Conservation (phyloP, 176 grass and related monocot species). For the Aegilops longissima region DNA sequence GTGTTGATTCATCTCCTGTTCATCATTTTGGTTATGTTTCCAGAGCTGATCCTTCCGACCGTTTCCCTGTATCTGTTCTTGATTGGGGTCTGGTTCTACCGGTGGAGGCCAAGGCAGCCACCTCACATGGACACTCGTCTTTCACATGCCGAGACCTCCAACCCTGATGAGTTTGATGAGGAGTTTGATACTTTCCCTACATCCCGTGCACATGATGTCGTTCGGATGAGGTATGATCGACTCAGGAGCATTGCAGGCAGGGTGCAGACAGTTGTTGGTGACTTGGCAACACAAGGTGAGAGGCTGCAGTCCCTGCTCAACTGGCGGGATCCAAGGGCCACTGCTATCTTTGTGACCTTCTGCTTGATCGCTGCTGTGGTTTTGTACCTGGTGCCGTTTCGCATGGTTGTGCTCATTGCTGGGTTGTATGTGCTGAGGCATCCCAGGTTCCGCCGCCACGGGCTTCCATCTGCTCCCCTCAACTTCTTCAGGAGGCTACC, state of each 20-base stretch:
- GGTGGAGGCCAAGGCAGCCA: constrained; percentile 51
- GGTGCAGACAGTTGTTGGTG: constrained; percentile 44
- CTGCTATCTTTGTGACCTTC: constrained; percentile 48
- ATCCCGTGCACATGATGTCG: constrained; percentile 38
- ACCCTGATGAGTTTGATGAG: constrained; percentile 55
- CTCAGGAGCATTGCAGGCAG: constrained; percentile 49
- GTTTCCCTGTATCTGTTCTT: constrained; percentile 58
- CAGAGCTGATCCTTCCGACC: constrained; percentile 46
- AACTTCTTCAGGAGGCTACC: constrained; percentile 70
- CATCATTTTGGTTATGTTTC: constrained; percentile 48
- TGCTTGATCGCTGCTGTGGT: constrained; percentile 52
- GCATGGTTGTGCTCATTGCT: constrained; percentile 35
- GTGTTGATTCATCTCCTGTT: constrained; percentile 63
- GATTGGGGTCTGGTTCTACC: constrained; percentile 56
- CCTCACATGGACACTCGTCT: constrained; percentile 51
- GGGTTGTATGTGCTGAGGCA: constrained; percentile 58
- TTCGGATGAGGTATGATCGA: constrained; percentile 65
- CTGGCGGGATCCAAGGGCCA: constrained; percentile 59
- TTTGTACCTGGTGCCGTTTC: constrained; percentile 48
- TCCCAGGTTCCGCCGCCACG: constrained; percentile 53
- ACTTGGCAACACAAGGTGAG: constrained; percentile 54
- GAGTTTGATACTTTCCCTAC: constrained; percentile 65
- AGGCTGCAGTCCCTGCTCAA: constrained; percentile 55
- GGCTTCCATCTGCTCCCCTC: constrained; percentile 56
- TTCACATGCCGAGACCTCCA: constrained; percentile 37